Evolutionary conservation across 345 rosid genomes (phyloP).

Genomic region (Murraya paniculata): DNA sequence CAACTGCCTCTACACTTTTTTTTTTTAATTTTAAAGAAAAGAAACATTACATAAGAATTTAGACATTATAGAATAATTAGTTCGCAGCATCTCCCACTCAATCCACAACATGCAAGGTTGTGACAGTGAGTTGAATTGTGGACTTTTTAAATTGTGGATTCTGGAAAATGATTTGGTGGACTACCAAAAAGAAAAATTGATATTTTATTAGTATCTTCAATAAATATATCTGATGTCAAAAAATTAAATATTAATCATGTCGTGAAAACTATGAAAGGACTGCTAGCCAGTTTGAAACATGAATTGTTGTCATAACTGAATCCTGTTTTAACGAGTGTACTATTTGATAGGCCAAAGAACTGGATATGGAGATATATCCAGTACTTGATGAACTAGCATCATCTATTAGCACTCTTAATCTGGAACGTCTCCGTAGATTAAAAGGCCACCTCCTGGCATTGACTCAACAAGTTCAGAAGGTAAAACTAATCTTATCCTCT

Average conservation of each 20-base stretch:
- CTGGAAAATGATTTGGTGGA: background rate
- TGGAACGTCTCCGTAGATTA: constrained; percentile 83
- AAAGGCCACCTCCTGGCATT: constrained; percentile 89
- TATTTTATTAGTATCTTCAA: background rate
- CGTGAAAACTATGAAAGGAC: background rate
- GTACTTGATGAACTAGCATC: constrained; percentile 86
- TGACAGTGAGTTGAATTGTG: constrained; percentile 7
- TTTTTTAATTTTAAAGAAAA: background rate
- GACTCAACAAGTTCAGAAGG: constrained; percentile 98
- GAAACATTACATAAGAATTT: background rate
- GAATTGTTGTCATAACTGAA: background rate
- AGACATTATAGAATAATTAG: background rate
- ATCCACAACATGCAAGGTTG: background rate
- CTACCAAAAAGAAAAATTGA: background rate
- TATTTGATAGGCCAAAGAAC: constrained; percentile 68
- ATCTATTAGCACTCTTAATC: constrained; percentile 76
- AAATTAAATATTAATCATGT: background rate
- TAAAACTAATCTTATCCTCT: constrained; percentile 21
- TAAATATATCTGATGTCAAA: background rate
- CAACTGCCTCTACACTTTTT: background rate
- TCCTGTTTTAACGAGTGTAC: constrained; percentile 1
- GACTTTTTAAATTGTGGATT: background rate
- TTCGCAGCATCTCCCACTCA: background rate
- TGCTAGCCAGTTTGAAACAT: background rate
- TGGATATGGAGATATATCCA: constrained; percentile 85